These are phyloP conservation scores for Amanita pallidorosea DNA, from an alignment of 768 basidiomycete species.

Conservation along the genomic window DNA sequence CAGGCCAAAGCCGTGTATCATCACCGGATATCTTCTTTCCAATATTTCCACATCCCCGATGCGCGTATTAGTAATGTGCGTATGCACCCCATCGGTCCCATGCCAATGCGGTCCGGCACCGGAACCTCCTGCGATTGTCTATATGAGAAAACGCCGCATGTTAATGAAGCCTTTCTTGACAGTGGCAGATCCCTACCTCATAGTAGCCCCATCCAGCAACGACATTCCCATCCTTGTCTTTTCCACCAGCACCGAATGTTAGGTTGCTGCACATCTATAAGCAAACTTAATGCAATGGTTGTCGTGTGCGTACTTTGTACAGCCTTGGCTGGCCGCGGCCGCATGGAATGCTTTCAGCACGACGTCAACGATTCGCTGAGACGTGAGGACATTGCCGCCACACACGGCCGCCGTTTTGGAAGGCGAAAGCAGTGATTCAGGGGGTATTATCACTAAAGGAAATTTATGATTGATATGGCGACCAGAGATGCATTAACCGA, in stretches of 20 bases:
- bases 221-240: slow-evolving; percentile 65
- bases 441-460: slow-evolving; percentile 60
- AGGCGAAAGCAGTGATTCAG: slow-evolving; percentile 70
- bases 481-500: neutral
- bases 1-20: slow-evolving; percentile 75
- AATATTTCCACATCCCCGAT: slow-evolving; percentile 92
- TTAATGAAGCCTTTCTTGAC: slow-evolving; percentile 5
- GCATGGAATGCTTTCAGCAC: slow-evolving; percentile 89
- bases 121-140: slow-evolving; percentile 93
- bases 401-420: slow-evolving; percentile 85
- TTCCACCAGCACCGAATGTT: slow-evolving; percentile 86
- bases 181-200: slow-evolving; percentile 33
- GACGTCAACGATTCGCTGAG: slow-evolving; percentile 90
- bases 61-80: slow-evolving; percentile 87
- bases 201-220: slow-evolving; percentile 87
- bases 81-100: slow-evolving; percentile 89
- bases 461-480: neutral
- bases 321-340: slow-evolving; percentile 87
- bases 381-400: slow-evolving; percentile 86
- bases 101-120: slow-evolving; percentile 88
- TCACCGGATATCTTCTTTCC: slow-evolving; percentile 88
- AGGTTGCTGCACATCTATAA: slow-evolving; percentile 45
- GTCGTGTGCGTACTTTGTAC: slow-evolving; percentile 59
- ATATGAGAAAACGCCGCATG: slow-evolving; percentile 5
- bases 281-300: neutral